Conservation (phyloP, 2,329 filamentous ascomycete species). For the Onygenales sp. region DNA sequence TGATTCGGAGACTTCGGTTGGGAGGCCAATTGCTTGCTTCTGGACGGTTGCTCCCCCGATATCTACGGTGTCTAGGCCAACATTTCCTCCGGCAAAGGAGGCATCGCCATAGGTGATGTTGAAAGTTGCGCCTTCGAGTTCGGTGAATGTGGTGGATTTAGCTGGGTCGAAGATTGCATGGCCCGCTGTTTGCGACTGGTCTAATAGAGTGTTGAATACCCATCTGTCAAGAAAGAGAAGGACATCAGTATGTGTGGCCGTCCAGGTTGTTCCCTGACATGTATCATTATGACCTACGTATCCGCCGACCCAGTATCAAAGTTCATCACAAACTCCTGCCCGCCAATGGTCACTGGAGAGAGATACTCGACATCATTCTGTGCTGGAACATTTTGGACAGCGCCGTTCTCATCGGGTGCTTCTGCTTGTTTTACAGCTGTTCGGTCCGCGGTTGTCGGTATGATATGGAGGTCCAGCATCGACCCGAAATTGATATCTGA, state of each 20-base stretch:
- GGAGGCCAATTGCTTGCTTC: conserved; percentile 57
- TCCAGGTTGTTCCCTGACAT: neutral
- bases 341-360: conserved; percentile 58
- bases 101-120: conserved; percentile 57
- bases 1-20: conserved; percentile 46
- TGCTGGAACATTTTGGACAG: conserved; percentile 56
- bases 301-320: conserved; percentile 71
- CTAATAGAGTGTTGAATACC: conserved; percentile 58
- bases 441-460: conserved; percentile 16
- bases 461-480: conserved; percentile 23
- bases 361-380: conserved; percentile 61
- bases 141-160: conserved; percentile 43
- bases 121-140: conserved; percentile 45
- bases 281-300: conserved; percentile 41
- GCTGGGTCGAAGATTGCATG: conserved; percentile 49
- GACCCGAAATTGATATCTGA: conserved; percentile 31
- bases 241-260: conserved; percentile 1
- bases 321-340: conserved; percentile 58
- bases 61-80: conserved; percentile 56
- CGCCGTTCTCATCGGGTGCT: conserved; percentile 36
- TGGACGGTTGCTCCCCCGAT: conserved; percentile 53
- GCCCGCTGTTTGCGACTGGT: conserved; percentile 32
- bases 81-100: conserved; percentile 52
- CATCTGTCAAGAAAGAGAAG: conserved; percentile 37
- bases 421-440: conserved; percentile 19